Evolutionary conservation across 441 rosid species (phyloP).

Genomic region (Populus hybrid): DNA sequence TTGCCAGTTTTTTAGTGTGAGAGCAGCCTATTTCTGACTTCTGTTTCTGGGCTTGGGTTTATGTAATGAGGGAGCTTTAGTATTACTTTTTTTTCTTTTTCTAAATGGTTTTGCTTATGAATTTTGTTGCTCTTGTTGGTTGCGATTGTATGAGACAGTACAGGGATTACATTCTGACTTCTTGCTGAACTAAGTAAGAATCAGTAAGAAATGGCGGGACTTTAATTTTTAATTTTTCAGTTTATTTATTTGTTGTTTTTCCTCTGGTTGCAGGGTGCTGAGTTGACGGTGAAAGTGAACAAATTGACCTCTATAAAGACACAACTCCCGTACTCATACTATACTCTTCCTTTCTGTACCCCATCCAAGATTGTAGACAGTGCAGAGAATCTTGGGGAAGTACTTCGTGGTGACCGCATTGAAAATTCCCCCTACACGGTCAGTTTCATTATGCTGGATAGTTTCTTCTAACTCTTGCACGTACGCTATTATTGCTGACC

Average conservation of each 20-base stretch:
- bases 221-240: too few relatives aligned
- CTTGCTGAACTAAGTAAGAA: neutral
- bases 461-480: neutral
- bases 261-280: slow-evolving; percentile 21
- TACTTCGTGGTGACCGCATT: slow-evolving; percentile 92
- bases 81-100: neutral
- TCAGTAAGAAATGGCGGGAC: neutral
- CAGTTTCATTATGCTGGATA: slow-evolving; percentile 19
- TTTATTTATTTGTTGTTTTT: neutral
- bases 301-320: too few relatives aligned
- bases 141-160: neutral
- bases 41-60: neutral
- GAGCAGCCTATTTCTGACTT: neutral
- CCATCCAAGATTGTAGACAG: slow-evolving; percentile 72
- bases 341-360: slow-evolving; percentile 30
- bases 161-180: neutral
- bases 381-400: slow-evolving; percentile 97
- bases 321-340: too few relatives aligned
- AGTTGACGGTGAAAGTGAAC: too few relatives aligned
- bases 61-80: neutral
- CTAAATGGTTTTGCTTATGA: neutral
- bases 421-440: slow-evolving; percentile 92
- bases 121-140: neutral
- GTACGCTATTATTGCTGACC: neutral
- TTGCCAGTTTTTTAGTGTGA: neutral